Evolutionary conservation across 1,284 basidiomycete genomes (phyloP).

Genomic region (Fomitopsis pinicola): DNA sequence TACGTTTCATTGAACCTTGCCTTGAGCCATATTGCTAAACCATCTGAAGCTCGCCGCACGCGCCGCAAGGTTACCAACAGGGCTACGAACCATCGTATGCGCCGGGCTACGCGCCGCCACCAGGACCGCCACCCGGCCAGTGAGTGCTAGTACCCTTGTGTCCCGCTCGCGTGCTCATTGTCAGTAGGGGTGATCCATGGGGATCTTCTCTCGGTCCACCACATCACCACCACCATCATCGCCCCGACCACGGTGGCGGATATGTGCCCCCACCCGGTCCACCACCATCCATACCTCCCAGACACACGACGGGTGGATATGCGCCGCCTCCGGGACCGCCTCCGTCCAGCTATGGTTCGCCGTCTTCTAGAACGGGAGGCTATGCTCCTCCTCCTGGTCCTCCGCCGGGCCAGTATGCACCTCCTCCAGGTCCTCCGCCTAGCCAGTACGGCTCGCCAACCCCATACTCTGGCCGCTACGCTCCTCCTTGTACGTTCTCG

Average conservation of each 20-base stretch:
- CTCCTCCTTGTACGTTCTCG: slow-evolving; percentile 25
- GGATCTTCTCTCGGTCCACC: neutral
- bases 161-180: neutral
- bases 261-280: slow-evolving; percentile 33
- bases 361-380: neutral
- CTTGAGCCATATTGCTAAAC: no score
- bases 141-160: neutral
- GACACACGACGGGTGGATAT: slow-evolving; percentile 19
- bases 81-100: neutral
- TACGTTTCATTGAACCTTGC: neutral
- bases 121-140: slow-evolving; percentile 7
- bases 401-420: slow-evolving; percentile 19
- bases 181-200: neutral
- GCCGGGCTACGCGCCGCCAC: slow-evolving; percentile 6
- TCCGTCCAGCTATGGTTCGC: slow-evolving; percentile 12
- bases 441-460: slow-evolving; percentile 7
- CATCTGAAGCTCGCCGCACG: neutral
- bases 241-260: slow-evolving; percentile 13
- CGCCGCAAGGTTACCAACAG: slow-evolving; percentile 3
- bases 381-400: slow-evolving; percentile 16
- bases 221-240: slow-evolving; percentile 1
- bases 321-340: slow-evolving; percentile 25
- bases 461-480: slow-evolving; percentile 12
- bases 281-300: slow-evolving; percentile 19
- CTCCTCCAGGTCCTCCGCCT: slow-evolving; percentile 21